phyloP scores from a whole-genome alignment of 495 filamentous ascomycete species.

The Penicillium goetzii region DNA sequence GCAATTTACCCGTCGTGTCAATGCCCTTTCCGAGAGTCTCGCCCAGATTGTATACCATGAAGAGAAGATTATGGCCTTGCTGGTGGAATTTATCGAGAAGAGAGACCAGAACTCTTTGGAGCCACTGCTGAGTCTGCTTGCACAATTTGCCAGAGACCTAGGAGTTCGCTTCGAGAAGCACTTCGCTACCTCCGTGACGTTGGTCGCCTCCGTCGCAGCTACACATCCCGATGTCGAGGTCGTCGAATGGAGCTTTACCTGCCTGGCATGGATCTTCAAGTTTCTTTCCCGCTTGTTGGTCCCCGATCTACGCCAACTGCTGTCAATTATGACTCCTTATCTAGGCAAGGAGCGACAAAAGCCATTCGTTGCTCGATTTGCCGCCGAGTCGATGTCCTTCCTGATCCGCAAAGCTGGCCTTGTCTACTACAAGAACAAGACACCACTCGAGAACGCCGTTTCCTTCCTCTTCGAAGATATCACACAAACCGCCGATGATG shows the following conservation, averaged over 20 bases:
- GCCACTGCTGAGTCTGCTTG: constrained; percentile 79
- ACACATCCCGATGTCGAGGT: constrained; percentile 71
- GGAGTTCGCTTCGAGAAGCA: constrained; percentile 87
- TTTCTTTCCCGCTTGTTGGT: constrained; percentile 86
- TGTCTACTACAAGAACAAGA: constrained; percentile 68
- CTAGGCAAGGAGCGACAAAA: constrained; percentile 83
- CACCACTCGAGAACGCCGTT: constrained; percentile 68
- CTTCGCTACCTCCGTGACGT: constrained; percentile 69
- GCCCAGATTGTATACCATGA: constrained; percentile 89
- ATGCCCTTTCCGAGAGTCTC: constrained; percentile 81
- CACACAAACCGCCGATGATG: constrained; percentile 51
- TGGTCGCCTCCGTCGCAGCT: constrained; percentile 68
- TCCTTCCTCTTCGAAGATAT: constrained; percentile 71
- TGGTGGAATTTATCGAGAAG: constrained; percentile 77
- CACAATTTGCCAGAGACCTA: constrained; percentile 90
- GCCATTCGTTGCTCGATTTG: constrained; percentile 82
- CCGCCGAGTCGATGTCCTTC: constrained; percentile 94
- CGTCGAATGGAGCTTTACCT: constrained; percentile 95
- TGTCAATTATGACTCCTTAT: constrained; percentile 79
- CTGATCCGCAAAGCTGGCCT: constrained; percentile 84
- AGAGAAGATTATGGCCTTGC: constrained; percentile 75
- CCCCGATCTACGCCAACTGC: constrained; percentile 81
- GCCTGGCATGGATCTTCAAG: constrained; percentile 95
- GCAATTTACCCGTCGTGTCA: constrained; percentile 70
- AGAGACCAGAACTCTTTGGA: constrained; percentile 78